Conservation (phyloP, 1,284 basidiomycete species). For the Leccinum pachyderme region DNA sequence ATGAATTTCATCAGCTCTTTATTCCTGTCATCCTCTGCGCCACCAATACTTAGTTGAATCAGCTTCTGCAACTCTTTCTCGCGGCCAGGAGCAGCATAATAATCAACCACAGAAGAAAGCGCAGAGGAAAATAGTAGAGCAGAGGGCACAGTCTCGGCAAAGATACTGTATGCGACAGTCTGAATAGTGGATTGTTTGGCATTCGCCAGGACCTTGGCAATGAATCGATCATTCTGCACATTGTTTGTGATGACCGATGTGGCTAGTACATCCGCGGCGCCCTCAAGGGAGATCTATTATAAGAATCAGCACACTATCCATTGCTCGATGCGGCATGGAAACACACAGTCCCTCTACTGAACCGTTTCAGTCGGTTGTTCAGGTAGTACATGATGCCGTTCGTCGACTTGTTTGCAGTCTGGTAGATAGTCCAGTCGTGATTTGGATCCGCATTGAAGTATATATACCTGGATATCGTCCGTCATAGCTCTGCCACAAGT, state of each 20-base stretch:
- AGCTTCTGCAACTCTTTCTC: conserved; percentile 44
- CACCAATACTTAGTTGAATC: conserved; percentile 33
- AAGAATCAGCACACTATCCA: not conserved
- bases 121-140: conserved; percentile 55
- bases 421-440: conserved; percentile 58
- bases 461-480: conserved; percentile 48
- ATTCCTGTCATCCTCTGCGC: conserved; percentile 24
- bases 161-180: conserved; percentile 33
- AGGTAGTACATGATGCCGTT: conserved; percentile 42
- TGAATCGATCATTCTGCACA: conserved; percentile 25
- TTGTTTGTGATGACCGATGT: conserved; percentile 27
- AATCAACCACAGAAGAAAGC: conserved; percentile 60
- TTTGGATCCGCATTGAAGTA: conserved; percentile 56
- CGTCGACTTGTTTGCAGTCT: conserved; percentile 42
- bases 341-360: conserved; percentile 28
- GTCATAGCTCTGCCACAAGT: not conserved
- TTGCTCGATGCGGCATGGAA: not conserved
- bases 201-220: conserved; percentile 15
- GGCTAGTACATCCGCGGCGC: conserved; percentile 19
- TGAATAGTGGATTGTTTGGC: conserved; percentile 2
- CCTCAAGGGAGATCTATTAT: conserved; percentile 21
- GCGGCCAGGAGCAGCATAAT: conserved; percentile 51
- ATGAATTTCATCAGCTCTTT: conserved; percentile 45
- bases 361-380: conserved; percentile 37
- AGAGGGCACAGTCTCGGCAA: conserved; percentile 50